A percentile compares a stretch with the other conserved stretches of the same genome.
phyloP scores from a whole-genome alignment of 139 green algal species.

The Volvox africanus region DNA sequence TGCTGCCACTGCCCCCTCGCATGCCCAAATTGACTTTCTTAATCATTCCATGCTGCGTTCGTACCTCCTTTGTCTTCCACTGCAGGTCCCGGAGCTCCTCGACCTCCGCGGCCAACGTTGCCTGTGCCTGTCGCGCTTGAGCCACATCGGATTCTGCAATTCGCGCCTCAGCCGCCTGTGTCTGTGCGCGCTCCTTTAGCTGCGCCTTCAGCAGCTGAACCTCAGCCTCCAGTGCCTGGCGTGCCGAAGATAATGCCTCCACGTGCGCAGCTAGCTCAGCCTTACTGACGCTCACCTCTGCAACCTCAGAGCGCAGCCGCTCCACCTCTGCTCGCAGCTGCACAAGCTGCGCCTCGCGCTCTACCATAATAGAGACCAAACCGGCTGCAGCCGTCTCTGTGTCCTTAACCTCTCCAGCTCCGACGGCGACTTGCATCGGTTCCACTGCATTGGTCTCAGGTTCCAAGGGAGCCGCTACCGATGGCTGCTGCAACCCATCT shows the following conservation, averaged over 20 bases:
- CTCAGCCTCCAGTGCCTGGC: conserved; percentile 34
- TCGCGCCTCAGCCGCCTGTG: background rate
- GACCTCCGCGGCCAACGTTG: conserved; percentile 23
- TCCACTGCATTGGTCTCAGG: too few species aligned
- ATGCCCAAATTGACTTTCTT: too few species aligned
- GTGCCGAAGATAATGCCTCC: background rate
- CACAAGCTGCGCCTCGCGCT: conserved; percentile 6
- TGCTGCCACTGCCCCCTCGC: too few species aligned
- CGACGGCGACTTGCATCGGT: too few species aligned
- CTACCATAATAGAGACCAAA: background rate
- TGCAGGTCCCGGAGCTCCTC: conserved; percentile 42
- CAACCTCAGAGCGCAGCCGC: conserved; percentile 1
- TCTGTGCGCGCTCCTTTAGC: background rate
- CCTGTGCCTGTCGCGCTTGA: background rate
- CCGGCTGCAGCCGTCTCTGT: too few species aligned
- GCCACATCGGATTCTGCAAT: background rate
- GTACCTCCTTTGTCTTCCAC: conserved; percentile 44
- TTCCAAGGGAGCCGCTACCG: too few species aligned
- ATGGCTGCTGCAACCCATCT: too few species aligned
- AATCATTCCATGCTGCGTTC: too few species aligned
- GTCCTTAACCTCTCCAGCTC: too few species aligned
- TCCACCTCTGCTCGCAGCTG: conserved; percentile 30
- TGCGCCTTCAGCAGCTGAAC: conserved; percentile 20
- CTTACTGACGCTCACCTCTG: conserved; percentile 34
- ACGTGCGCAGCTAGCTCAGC: conserved; percentile 36